These are phyloP conservation scores for Phascolomyces articulosus DNA, from an alignment of 371 early-diverging fungal genomes.

Conservation along the genomic window DNA sequence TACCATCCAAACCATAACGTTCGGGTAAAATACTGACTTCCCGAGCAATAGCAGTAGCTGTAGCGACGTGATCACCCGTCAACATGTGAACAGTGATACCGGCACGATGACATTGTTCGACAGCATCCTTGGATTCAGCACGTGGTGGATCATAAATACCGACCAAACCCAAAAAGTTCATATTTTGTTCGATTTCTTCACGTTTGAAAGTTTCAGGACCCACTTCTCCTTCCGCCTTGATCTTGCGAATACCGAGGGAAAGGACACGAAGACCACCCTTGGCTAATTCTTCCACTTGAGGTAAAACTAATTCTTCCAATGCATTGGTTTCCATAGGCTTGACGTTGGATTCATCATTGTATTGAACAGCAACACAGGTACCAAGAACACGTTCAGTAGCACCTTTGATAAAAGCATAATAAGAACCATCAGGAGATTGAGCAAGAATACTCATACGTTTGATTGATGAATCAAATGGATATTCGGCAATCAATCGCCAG, in stretches of 20 bases:
- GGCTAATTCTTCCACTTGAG: conserved; percentile 62
- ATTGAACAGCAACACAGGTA: conserved; percentile 55
- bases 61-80: conserved; percentile 94
- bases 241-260: conserved; percentile 45
- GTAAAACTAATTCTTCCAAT: conserved; percentile 49
- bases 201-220: conserved; percentile 57
- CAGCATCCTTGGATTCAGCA: conserved; percentile 74
- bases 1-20: conserved; percentile 34
- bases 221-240: conserved; percentile 49
- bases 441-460: conserved; percentile 92
- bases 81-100: conserved; percentile 96
- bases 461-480: conserved; percentile 82
- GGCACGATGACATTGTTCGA: conserved; percentile 85
- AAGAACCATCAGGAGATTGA: conserved; percentile 58
- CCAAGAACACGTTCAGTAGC: conserved; percentile 78
- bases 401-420: conserved; percentile 66
- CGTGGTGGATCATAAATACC: conserved; percentile 96
- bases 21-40: conserved; percentile 86
- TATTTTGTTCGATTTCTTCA: conserved; percentile 70
- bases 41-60: conserved; percentile 92
- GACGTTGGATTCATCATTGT: conserved; percentile 47
- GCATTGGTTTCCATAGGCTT: conserved; percentile 42
- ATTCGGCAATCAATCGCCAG: conserved; percentile 77
- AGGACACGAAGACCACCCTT: conserved; percentile 75
- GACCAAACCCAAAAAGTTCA: conserved; percentile 90